A percentile compares a stretch with the other conserved stretches of the same genome.
These are phyloP conservation scores for Dothistroma septosporum DNA, from an alignment of 2,329 filamentous ascomycete genomes.

Conservation along the genomic window DNA sequence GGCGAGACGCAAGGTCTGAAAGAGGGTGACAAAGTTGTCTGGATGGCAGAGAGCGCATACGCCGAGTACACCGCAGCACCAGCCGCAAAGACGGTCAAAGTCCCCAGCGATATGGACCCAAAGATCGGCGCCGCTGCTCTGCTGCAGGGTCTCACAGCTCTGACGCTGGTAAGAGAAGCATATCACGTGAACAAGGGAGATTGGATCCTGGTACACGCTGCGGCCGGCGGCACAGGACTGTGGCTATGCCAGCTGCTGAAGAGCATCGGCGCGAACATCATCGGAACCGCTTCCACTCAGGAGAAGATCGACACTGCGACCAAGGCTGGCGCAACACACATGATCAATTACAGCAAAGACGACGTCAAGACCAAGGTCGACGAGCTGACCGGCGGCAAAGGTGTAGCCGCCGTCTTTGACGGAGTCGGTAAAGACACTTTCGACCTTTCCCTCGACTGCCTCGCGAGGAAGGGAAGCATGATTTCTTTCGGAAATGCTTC, in stretches of 20 bases:
- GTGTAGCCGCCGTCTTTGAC: slow-evolving; percentile 76
- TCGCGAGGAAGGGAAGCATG: slow-evolving; percentile 72
- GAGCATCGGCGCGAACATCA: slow-evolving; percentile 68
- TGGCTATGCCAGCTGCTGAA: slow-evolving; percentile 72
- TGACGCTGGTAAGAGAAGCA: slow-evolving; percentile 73
- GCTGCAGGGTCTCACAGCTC: slow-evolving; percentile 79
- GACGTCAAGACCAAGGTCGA: slow-evolving; percentile 57
- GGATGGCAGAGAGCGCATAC: slow-evolving; percentile 55
- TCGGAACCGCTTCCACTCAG: slow-evolving; percentile 70
- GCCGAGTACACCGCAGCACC: slow-evolving; percentile 57
- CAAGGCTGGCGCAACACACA: slow-evolving; percentile 65
- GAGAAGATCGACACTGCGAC: slow-evolving; percentile 70
- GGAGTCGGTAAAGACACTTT: slow-evolving; percentile 83
- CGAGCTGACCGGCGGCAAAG: slow-evolving; percentile 67
- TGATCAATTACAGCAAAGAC: slow-evolving; percentile 64
- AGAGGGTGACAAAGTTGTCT: slow-evolving; percentile 68
- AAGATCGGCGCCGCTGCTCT: slow-evolving; percentile 64
- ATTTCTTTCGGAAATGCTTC: slow-evolving; percentile 78
- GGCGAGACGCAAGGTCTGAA: slow-evolving; percentile 52
- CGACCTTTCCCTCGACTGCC: slow-evolving; percentile 68
- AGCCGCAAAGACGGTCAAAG: slow-evolving; percentile 53
- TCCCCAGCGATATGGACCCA: slow-evolving; percentile 60
- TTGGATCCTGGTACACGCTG: slow-evolving; percentile 80
- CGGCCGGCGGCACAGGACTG: slow-evolving; percentile 75
- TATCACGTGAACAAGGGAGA: slow-evolving; percentile 68